Evolutionary conservation across 2,329 filamentous ascomycete genomes (phyloP), one percentile per base, ranked within the genome.

Genomic region (Davidsoniella australis): DNA sequence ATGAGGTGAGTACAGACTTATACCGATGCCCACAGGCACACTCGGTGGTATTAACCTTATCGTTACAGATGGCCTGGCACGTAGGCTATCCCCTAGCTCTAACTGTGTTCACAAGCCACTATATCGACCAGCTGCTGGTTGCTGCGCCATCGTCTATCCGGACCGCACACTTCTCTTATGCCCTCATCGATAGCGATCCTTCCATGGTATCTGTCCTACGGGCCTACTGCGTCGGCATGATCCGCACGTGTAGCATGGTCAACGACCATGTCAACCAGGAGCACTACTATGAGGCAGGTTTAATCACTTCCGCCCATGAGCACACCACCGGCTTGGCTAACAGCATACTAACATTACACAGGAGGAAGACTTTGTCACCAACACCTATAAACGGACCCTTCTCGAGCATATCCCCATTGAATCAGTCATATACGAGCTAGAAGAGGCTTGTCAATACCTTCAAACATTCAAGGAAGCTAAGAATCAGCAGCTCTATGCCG

Each of bases 301-400:
- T 48, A 48, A 54, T 29, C 54, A 5, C 5, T 29, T 24, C 4
- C 20, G 20, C 4, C 20, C 18, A 46, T 6, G 49, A 48, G 10
- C 49, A 9, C 10, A 17, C 14, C 56, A 44, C 20, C 3, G 10
- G 26, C 10, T 33, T 33, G 6, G 3, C 3, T 33, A 12, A 10
- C 41, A 26, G 7, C 10, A 38, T 38, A 18, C 41, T 49, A 18
- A 43, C 47, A 20, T 7, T 9, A 5, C 26, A 14, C 42, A 89
- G 80, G 91, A 98, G 65, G 91, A 98, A 64, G 91, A 98, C 59
- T 95, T 98, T 60, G 85, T 93, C 17, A 88, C 86, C 5, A 87
- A 94, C 62, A 83, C 88, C 0, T 96, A 91, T 61, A 82, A 87
- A 56, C 76, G 88, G 37, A 78, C 76, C 10, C 68, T 98, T 1